Conservation (phyloP, 2,329 filamentous ascomycete genomes). For the Fusarium verticillioides region DNA sequence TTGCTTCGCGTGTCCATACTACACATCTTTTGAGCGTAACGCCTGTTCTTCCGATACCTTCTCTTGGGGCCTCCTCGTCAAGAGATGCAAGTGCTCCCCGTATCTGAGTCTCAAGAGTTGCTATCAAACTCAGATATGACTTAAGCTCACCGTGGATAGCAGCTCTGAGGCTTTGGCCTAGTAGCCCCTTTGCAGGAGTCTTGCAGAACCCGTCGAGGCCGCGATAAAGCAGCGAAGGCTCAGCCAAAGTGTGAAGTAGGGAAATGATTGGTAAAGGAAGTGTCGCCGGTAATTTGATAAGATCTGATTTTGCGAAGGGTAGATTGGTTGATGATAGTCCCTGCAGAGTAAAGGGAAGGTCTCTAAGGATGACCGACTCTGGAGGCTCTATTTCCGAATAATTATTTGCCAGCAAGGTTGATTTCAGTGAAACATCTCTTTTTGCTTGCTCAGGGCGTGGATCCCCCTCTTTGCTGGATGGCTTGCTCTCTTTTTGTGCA, state of each 20-base stretch:
- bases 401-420: constrained; percentile 67
- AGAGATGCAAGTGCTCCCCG: constrained; percentile 80
- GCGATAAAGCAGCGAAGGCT: constrained; percentile 92
- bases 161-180: constrained; percentile 90
- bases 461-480: constrained; percentile 51
- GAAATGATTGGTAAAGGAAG: constrained; percentile 87
- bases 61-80: constrained; percentile 73
- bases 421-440: constrained; percentile 67
- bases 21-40: constrained; percentile 96
- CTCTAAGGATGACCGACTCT: constrained; percentile 75
- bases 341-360: constrained; percentile 92
- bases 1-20: constrained; percentile 96
- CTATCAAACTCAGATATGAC: constrained; percentile 89
- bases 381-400: constrained; percentile 68
- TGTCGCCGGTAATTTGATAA: constrained; percentile 79
- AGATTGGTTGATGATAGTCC: constrained; percentile 89
- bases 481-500: constrained; percentile 54
- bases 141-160: constrained; percentile 87
- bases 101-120: constrained; percentile 92
- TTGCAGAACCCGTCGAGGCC: constrained; percentile 84
- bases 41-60: constrained; percentile 83
- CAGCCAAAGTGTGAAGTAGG: constrained; percentile 87
- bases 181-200: constrained; percentile 81
- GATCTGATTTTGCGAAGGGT: constrained; percentile 75
- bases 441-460: constrained; percentile 48